Percentiles rank a stretch among this genome's conserved stretches.
phyloP scores from a whole-genome alignment of 345 rosid genomes.

The Rhizophora apiculata region DNA sequence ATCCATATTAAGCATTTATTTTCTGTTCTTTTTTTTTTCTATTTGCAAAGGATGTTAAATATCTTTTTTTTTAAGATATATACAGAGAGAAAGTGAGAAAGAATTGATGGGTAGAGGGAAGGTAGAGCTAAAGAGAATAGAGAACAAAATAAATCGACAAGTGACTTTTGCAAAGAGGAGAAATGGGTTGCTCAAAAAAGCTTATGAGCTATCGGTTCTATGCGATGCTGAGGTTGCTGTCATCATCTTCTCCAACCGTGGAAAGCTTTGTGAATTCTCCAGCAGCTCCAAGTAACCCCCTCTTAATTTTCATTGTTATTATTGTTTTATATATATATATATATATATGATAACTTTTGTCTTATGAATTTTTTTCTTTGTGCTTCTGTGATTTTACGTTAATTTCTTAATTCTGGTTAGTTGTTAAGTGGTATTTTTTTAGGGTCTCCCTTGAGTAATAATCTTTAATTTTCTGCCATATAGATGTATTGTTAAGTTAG shows the following conservation, averaged over 20 bases:
- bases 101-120: slow-evolving; percentile 56
- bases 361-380: too few species aligned
- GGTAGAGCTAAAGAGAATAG: slow-evolving; percentile 61
- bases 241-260: slow-evolving; percentile 22
- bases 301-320: neutral
- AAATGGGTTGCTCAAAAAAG: slow-evolving; percentile 27
- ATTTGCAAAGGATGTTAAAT: neutral
- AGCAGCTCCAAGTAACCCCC: slow-evolving; percentile 43
- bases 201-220: slow-evolving; percentile 23
- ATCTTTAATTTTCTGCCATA: too few species aligned
- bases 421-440: too few species aligned
- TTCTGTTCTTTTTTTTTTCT: neutral
- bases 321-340: neutral
- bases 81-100: neutral
- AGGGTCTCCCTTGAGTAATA: too few species aligned
- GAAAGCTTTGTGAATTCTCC: slow-evolving; percentile 49
- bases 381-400: too few species aligned
- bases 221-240: slow-evolving; percentile 29
- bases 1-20: too few species aligned
- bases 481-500: too few species aligned
- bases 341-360: too few species aligned
- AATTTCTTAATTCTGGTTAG: too few species aligned
- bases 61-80: neutral
- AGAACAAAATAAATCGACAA: slow-evolving; percentile 50
- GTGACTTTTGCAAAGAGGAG: slow-evolving; percentile 26